Base-by-base conservation (phyloP, 768 basidiomycete species). In the Mycena maculata region DNA sequence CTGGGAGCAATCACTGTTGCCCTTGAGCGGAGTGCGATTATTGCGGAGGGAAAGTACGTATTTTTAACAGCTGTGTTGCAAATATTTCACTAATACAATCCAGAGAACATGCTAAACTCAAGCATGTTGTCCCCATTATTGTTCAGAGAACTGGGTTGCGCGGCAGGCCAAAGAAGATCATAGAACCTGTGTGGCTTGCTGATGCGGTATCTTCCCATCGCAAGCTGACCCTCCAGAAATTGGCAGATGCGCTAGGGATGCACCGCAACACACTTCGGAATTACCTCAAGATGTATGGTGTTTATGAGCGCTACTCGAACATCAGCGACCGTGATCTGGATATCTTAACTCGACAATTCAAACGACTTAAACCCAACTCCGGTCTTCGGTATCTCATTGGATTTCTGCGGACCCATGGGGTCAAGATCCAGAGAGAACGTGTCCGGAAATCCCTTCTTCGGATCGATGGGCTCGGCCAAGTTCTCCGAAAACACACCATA, bases 371-470 rank as follows among this genome's bases (percentile, higher is more conserved):
- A 31, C 78, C 78, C 3, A 42, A 69, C 1, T 73, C 77, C 0
- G 74, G 78, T 1, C 23, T 78, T 2, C 52, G 65, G 3, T 79
- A 78, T 42, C 28, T 75, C 1, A 64, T 73, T 10, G 76, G 76
- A 0, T 72, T 72, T 62, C 61, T 79, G 2, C 59, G 72, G 3
- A 30, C 39, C 4, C 55, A 71, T 30, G 75, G 75, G 0, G 3
- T 76, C 15, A 64, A 69, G 13, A 48, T 79, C 7, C 76, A 75
- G 44, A 60, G 63, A 45, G 25, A 49, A 13, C 58, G 73, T 1
- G 68, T 77, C 1, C 31, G 44, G 0, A 44, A 64, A 16, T 73
- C 73, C 0, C 50, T 77, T 2, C 36, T 45, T 11, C 62, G 74
- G 3, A 71, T n/a, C n/a, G n/a, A n/a, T n/a, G n/a, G n/a, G n/a